Conservation (phyloP, 345 rosid species). For the Xanthoceras sorbifolium region DNA sequence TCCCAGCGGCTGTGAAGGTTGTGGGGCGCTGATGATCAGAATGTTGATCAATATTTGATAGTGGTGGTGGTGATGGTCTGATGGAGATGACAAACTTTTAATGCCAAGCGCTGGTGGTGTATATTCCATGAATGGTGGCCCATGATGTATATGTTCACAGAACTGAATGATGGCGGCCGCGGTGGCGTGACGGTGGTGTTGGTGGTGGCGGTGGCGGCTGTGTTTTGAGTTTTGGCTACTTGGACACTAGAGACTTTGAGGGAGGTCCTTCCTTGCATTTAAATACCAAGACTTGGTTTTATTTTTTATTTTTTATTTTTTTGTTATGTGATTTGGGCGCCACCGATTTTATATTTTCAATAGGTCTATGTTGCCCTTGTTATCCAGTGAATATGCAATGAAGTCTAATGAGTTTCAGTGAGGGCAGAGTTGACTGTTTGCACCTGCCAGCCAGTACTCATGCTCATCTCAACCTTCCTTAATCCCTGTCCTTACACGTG, state of each 20-base stretch:
- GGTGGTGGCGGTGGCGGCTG: conserved; percentile 18
- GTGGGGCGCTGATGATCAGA: too few species aligned
- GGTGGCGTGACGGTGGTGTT: background rate
- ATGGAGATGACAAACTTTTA: background rate
- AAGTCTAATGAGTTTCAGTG: conserved; percentile 26
- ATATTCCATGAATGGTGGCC: background rate
- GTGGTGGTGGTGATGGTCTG: background rate
- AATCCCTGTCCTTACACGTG: background rate
- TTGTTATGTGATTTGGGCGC: conserved; percentile 37
- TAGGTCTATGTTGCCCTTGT: conserved; percentile 21
- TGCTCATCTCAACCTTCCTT: background rate
- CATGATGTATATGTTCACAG: background rate
- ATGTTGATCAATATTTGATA: too few species aligned
- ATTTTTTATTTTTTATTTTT: conserved; percentile 3
- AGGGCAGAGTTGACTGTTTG: conserved; percentile 32
- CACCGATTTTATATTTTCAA: conserved; percentile 27
- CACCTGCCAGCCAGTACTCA: background rate
- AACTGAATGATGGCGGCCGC: background rate
- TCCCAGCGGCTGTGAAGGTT: too few species aligned
- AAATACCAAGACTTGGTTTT: conserved; percentile 14
- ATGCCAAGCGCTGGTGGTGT: background rate
- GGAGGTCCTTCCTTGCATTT: background rate
- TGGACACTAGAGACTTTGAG: conserved; percentile 9
- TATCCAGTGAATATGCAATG: conserved; percentile 22
- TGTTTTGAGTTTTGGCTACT: conserved; percentile 24